Percentiles rank a stretch among this genome's conserved stretches.
These are phyloP conservation scores for Inga oerstediana DNA, from an alignment of 306 rosid genomes.

Conservation along the genomic window DNA sequence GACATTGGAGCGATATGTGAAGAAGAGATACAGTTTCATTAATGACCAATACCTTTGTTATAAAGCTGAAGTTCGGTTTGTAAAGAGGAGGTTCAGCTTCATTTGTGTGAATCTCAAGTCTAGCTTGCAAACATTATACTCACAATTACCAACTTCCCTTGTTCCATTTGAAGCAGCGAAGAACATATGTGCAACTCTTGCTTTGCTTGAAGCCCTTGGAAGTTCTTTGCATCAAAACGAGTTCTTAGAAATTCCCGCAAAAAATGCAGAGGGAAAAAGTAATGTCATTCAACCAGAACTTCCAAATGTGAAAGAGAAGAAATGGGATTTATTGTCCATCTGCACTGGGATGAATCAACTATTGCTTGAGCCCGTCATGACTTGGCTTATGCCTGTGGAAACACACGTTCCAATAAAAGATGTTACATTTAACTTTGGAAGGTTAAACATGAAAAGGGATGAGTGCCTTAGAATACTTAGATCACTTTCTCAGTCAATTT, in stretches of 20 bases:
- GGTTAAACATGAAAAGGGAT: not conserved
- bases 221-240: not conserved
- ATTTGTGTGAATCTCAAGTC: conserved; percentile 20
- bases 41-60: conserved; percentile 14
- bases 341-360: not conserved
- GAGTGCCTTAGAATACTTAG: conserved; percentile 20
- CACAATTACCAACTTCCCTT: conserved; percentile 55
- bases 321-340: not conserved
- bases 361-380: not conserved
- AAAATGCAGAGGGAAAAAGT: no score
- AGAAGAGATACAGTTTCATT: conserved; percentile 14
- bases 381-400: not conserved
- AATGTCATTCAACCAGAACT: no score
- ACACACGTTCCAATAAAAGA: not conserved
- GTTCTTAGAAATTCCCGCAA: no score
- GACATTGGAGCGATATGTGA: conserved; percentile 40
- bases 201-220: conserved; percentile 34
- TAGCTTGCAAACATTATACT: conserved; percentile 34
- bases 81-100: conserved; percentile 23
- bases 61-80: conserved; percentile 38
- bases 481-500: conserved; percentile 6
- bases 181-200: conserved; percentile 29
- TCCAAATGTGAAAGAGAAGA: not conserved
- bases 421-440: conserved; percentile 6
- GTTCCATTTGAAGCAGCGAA: conserved; percentile 28